A percentile compares a stretch with the other conserved stretches of the same genome.
phyloP scores from a whole-genome alignment of 306 rosid genomes.

The Prunus davidiana region DNA sequence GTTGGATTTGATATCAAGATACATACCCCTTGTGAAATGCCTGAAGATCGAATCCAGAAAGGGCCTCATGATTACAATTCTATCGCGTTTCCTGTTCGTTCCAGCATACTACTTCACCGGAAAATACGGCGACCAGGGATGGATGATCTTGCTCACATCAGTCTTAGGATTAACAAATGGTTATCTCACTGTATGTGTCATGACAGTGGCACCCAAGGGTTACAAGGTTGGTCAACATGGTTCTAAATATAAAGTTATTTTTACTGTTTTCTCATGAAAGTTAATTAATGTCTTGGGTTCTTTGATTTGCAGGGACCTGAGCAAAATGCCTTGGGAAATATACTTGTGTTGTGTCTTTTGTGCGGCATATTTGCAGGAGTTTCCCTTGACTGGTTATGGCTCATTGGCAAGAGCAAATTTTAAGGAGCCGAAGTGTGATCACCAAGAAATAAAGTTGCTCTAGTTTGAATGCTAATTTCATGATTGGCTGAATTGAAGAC shows the following conservation, averaged over 20 bases:
- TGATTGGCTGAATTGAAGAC: neutral
- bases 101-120: slow-evolving; percentile 85
- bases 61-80: slow-evolving; percentile 39
- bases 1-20: slow-evolving; percentile 59
- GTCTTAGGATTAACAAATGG: slow-evolving; percentile 77
- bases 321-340: slow-evolving; percentile 85
- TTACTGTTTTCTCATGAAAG: neutral
- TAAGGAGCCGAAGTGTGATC: neutral
- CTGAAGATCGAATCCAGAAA: slow-evolving; percentile 72
- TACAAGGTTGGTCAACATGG: slow-evolving; percentile 49
- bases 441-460: neutral
- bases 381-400: slow-evolving; percentile 82
- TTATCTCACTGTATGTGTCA: slow-evolving; percentile 74
- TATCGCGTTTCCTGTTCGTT: slow-evolving; percentile 52
- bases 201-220: slow-evolving; percentile 72
- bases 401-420: slow-evolving; percentile 53
- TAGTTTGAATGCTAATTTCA: neutral
- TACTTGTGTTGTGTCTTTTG: slow-evolving; percentile 60
- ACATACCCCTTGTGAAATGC: slow-evolving; percentile 55
- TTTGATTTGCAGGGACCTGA: slow-evolving; percentile 69
- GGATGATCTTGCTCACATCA: slow-evolving; percentile 74
- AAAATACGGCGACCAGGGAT: slow-evolving; percentile 78
- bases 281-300: neutral
- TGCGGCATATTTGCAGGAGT: slow-evolving; percentile 65
- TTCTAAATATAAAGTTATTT: neutral